Percentiles rank a stretch among this genome's conserved stretches.
Conservation (phyloP, 2,329 filamentous ascomycete species). For the Thielaviopsis euricoi region DNA sequence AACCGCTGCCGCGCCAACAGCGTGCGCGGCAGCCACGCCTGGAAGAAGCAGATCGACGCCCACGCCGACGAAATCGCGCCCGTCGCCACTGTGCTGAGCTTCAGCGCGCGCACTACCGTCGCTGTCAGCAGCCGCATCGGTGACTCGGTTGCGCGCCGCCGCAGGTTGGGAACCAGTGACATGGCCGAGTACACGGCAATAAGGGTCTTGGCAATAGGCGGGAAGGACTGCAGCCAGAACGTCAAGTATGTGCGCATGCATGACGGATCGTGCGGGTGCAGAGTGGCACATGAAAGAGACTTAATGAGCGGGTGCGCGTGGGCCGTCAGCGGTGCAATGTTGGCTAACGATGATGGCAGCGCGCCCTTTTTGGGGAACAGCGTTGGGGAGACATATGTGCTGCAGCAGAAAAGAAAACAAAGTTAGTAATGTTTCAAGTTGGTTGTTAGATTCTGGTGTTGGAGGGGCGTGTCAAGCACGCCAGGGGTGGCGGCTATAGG, state of each 20-base stretch:
- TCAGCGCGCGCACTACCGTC: conserved; percentile 48
- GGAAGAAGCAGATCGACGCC: conserved; percentile 82
- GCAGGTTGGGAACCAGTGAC: conserved; percentile 48
- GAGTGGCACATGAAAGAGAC: conserved; percentile 70
- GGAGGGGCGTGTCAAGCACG: background rate
- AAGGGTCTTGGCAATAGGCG: conserved; percentile 60
- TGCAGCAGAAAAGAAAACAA: conserved; percentile 21
- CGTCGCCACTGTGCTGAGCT: conserved; percentile 57
- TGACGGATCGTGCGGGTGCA: conserved; percentile 77
- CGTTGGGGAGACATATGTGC: conserved; percentile 67
- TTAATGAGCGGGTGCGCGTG: conserved; percentile 76
- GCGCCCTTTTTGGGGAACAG: conserved; percentile 59
- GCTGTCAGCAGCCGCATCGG: conserved; percentile 50
- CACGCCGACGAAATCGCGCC: conserved; percentile 75
- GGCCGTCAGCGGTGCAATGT: conserved; percentile 62
- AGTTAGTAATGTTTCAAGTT: conserved; percentile 10
- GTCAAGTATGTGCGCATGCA: conserved; percentile 76
- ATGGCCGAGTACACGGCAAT: conserved; percentile 57
- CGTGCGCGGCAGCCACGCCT: conserved; percentile 55
- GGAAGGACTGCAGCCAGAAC: conserved; percentile 75
- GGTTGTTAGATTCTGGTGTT: background rate
- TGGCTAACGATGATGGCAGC: conserved; percentile 47
- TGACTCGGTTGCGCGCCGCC: conserved; percentile 45
- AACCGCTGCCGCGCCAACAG: conserved; percentile 70
- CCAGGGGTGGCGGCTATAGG: background rate